Conservation (phyloP, 495 filamentous ascomycete species). For the Glutinoglossum americanum region DNA sequence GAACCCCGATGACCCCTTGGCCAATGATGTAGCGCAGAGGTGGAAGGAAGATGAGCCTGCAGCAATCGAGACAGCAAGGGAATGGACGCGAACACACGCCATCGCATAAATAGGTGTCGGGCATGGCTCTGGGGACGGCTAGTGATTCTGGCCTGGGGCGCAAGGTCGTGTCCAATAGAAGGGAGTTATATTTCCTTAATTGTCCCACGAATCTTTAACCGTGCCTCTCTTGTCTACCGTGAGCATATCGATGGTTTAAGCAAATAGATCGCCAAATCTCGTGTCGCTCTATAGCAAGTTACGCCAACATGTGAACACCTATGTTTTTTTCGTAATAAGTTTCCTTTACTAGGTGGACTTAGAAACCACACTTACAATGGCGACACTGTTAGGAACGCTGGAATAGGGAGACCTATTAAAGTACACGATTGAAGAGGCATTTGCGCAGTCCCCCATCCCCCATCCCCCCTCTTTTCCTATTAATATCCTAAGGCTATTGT, state of each 20-base stretch:
- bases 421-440: background rate
- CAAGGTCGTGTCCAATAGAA: background rate
- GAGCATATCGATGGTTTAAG: background rate
- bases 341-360: background rate
- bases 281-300: background rate
- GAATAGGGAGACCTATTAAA: background rate
- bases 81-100: conserved; percentile 72
- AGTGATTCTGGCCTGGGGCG: background rate
- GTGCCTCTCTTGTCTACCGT: background rate
- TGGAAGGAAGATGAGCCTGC: conserved; percentile 92
- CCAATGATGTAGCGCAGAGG: conserved; percentile 89
- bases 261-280: background rate
- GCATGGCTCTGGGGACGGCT: background rate
- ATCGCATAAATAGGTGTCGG: conserved; percentile 8
- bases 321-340: background rate
- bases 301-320: background rate
- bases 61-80: conserved; percentile 71
- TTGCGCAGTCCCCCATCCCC: too few relatives aligned
- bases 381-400: background rate
- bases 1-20: conserved; percentile 91
- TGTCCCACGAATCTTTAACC: background rate
- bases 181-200: background rate
- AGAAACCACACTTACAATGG: background rate
- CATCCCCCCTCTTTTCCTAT: too few relatives aligned
- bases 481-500: background rate